Evolutionary conservation across 306 rosid species (phyloP).

Genomic region (Mimosa bimucronata): DNA sequence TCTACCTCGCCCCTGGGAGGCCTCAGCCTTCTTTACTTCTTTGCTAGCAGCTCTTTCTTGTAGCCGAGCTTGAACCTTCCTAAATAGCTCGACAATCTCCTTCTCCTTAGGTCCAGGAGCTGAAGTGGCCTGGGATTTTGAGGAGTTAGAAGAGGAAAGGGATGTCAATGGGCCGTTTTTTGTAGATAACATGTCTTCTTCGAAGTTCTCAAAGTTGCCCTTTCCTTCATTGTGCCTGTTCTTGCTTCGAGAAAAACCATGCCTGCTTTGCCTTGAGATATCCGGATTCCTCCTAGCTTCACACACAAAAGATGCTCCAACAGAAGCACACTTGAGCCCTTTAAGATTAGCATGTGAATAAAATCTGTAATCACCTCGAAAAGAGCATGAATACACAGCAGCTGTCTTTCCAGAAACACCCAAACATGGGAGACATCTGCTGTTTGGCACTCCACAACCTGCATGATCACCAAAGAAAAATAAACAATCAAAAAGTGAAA

Average conservation of each 20-base stretch:
- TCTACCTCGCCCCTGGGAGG: conserved; percentile 59
- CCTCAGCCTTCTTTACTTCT: conserved; percentile 80
- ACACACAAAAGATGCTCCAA: conserved; percentile 59
- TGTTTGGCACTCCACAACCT: conserved; percentile 72
- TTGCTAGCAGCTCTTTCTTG: conserved; percentile 76
- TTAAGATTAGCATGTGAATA: conserved; percentile 55
- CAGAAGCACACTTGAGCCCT: conserved; percentile 49
- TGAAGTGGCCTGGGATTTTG: conserved; percentile 73
- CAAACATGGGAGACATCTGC: conserved; percentile 61
- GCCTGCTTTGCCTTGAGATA: conserved; percentile 74
- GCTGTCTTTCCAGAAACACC: conserved; percentile 66
- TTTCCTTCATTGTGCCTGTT: conserved; percentile 72
- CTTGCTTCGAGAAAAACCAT: conserved; percentile 63
- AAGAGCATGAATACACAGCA: conserved; percentile 51
- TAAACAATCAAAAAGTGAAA: conserved; percentile 7
- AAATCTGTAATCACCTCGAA: conserved; percentile 42
- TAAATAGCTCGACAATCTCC: conserved; percentile 92
- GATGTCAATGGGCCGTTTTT: conserved; percentile 78
- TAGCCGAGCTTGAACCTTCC: conserved; percentile 90
- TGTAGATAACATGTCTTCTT: conserved; percentile 69
- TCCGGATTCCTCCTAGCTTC: conserved; percentile 77
- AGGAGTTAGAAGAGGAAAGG: conserved; percentile 46
- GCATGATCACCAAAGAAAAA: conserved; percentile 32
- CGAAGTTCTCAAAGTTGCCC: conserved; percentile 68
- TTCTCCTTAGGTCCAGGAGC: conserved; percentile 93